Conservation (phyloP, 2,329 filamentous ascomycete species). For the Juglanconis sp. region DNA sequence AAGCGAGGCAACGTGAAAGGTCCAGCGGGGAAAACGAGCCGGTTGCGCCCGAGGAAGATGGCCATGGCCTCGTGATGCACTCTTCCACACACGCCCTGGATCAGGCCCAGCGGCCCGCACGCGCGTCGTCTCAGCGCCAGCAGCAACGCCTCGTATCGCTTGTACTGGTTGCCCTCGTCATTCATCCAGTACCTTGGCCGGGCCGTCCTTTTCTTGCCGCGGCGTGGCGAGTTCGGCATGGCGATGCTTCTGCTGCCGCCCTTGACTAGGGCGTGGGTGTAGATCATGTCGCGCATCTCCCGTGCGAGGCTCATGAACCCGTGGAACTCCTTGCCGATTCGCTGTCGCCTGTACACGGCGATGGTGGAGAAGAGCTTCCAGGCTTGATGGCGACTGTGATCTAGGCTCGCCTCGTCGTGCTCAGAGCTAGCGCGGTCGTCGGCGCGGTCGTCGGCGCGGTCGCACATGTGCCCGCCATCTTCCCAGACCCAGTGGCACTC, state of each 20-base stretch:
- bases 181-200: not conserved
- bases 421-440: not conserved
- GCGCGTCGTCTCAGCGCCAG: not conserved
- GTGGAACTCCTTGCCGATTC: conserved; percentile 2
- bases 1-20: not conserved
- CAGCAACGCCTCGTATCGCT: not conserved
- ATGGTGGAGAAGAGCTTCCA: not conserved
- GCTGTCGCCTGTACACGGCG: not conserved
- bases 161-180: not conserved
- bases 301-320: conserved; percentile 8
- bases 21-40: conserved; percentile 5
- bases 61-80: conserved; percentile 3
- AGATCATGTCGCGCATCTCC: conserved; percentile 9
- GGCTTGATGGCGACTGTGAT: not conserved
- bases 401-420: not conserved
- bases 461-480: not conserved
- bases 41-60: conserved; percentile 5
- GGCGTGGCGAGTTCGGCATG: not conserved
- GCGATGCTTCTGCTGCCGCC: not conserved
- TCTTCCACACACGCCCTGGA: conserved; percentile 5
- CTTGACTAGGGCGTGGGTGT: not conserved
- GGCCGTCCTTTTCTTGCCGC: too few relatives aligned
- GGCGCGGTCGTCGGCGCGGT: not conserved
- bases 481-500: not conserved
- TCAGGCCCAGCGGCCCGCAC: not conserved